Base-by-base conservation (phyloP, 371 early-diverging fungal genomes). In the Circinella umbellata region DNA sequence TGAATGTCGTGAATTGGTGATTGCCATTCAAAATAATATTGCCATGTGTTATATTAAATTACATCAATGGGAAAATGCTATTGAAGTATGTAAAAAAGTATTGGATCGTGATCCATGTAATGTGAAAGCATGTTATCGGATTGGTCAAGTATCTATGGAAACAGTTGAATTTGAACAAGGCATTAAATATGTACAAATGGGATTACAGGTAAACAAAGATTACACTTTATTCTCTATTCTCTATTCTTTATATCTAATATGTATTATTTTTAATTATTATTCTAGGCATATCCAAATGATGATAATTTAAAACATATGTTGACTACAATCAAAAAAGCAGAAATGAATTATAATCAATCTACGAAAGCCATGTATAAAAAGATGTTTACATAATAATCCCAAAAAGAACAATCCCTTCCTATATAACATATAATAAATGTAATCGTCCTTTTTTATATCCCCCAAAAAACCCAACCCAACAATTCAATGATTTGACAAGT, bases 51-150 rank as follows among this genome's bases (percentile, higher is more conserved):
- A 82, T 55, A 36, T 87, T 18, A 82, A 83, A 39, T 17, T 74
- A n/a, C 74, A 73, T 18, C 55, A 85, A 13, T 83, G 76, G 64
- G 76, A 76, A 11, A 64, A 55, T 53, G 85, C 86, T 0, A 72
- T 82, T 6, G 80, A 82, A 64, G 80, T 80, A 3, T 79, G 81
- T 42, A 75, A 83, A 54, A 78, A 78, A 48, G 89, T 83, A 15
- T 66, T 92, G 61, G 78, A 76, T 18, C 76, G 86, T 63, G 89
- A 91, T 69, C 73, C 79, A 8, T 61, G 75, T 35, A 90, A 82
- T 68, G 71, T 88, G n/a, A 92, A 92, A 76, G 90, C 86, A 0
- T 79, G 76, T 38, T 91, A 87, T 77, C 82, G 92, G 14, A 69
- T 90, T 37, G 87, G 80, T 5, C 87, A 89, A 73, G 91, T 88